Percentiles rank a stretch among this genome's conserved stretches.
phyloP scores from a whole-genome alignment of 257 asterid genomes.

The Jacaranda copaia region DNA sequence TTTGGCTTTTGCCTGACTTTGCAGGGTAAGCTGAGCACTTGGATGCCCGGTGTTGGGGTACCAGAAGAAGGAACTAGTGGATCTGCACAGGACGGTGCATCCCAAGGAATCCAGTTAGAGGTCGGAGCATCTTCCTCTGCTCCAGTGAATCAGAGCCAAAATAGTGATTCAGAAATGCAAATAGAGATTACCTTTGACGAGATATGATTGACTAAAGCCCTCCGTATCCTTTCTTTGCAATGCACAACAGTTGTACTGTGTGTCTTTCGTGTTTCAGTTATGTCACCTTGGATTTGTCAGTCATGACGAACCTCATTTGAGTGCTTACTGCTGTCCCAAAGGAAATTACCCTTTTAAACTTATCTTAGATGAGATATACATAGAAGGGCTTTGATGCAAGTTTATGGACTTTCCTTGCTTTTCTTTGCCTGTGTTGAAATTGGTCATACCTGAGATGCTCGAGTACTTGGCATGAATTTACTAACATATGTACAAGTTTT shows the following conservation, averaged over 20 bases:
- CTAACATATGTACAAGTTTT: not conserved
- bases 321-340: not conserved
- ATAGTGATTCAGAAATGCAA: constrained; percentile 8
- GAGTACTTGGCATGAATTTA: no score
- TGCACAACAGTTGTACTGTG: not conserved
- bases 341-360: not conserved
- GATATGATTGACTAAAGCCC: not conserved
- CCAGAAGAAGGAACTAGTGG: not conserved
- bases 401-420: not conserved
- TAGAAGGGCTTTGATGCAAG: not conserved
- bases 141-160: not conserved
- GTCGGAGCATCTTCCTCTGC: not conserved
- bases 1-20: not conserved
- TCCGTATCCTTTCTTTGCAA: not conserved
- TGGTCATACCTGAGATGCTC: not conserved
- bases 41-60: not conserved
- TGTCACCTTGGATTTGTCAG: not conserved
- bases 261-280: constrained; percentile 10
- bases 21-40: constrained; percentile 2
- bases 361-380: not conserved
- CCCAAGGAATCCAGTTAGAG: constrained; percentile 3
- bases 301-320: not conserved
- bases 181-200: constrained; percentile 8
- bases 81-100: not conserved
- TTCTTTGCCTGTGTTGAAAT: not conserved